Conservation (phyloP, 2,329 filamentous ascomycete species). For the Cercospora zeae-maydis region DNA sequence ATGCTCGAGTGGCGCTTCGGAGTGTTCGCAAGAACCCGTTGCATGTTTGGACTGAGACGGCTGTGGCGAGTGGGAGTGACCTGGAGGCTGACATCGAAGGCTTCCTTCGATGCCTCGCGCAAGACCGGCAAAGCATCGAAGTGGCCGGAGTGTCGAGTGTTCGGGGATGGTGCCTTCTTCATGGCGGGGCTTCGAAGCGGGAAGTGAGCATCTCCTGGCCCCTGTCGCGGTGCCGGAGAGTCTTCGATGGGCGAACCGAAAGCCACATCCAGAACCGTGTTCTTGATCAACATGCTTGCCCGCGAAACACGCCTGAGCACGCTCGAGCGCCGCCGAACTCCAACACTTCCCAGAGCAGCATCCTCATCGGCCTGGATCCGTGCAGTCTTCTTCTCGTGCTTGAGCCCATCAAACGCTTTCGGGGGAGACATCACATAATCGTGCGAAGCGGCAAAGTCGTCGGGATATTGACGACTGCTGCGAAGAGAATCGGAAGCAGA, state of each 20-base stretch:
- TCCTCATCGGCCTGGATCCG: constrained; percentile 16
- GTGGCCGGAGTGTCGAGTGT: constrained; percentile 4
- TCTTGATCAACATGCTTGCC: constrained; percentile 14
- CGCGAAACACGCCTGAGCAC: constrained; percentile 13
- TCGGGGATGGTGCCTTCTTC: neutral
- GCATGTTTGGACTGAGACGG: constrained; percentile 8
- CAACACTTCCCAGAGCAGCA: constrained; percentile 21
- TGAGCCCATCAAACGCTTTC: constrained; percentile 28
- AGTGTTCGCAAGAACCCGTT: constrained; percentile 6
- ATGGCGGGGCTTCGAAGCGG: neutral
- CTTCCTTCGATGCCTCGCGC: constrained; percentile 19
- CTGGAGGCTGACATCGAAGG: neutral
- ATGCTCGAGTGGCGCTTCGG: constrained; percentile 13
- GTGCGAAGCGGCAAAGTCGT: constrained; percentile 7
- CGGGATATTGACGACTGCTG: constrained; percentile 8
- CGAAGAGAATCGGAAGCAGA: constrained; percentile 19
- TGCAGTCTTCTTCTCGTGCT: constrained; percentile 12
- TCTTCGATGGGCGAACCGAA: constrained; percentile 7
- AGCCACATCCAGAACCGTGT: constrained; percentile 12
- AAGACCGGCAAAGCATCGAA: constrained; percentile 13
- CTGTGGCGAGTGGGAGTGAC: neutral
- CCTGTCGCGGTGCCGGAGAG: neutral
- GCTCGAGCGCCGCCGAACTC: constrained; percentile 18
- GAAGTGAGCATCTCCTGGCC: neutral
- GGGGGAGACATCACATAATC: constrained; percentile 27